Evolutionary conservation across 164 flowering plant genomes (phyloP), one percentile per base, ranked within the genome.

Genomic region (Paratinospora sagittata): DNA sequence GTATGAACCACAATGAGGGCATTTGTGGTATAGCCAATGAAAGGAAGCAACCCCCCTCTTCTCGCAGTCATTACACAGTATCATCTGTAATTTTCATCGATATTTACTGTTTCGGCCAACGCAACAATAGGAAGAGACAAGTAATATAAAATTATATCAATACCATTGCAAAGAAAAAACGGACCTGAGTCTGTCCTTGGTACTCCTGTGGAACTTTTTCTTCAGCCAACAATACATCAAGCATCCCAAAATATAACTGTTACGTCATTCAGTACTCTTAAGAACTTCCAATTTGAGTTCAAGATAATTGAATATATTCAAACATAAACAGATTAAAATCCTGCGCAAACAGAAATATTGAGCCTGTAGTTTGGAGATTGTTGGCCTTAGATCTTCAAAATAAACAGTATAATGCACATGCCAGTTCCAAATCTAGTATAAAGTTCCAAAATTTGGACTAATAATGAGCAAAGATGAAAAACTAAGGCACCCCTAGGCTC

Each of bases 21-120:
- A 93, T 82, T 93, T 90, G 84, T 86, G 97, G 77, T 89, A 79
- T 45, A 83, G 78, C 93, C 93, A 93, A 66, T 93, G 98, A 71
- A 85, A 91, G 12, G 89, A 71, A 70, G 91, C 82, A 16, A 70
- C 70, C 74, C 96, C 98, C 82, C 72, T 84, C 87, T 89, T 88
- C 84, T 83, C 93, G 66, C 98, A 93, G 58, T 93, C 98, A 73
- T 91, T 89, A 82, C 98, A 93, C 36, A 90, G 66, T 79, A 93
- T 89, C 52, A 68, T 83, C 98, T 93, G 91, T 49, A 78, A 65
- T 24, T 52, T 6, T 23, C 27, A 66, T 62, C 9, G 7, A n/a
- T 9, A 52, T 45, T 72, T 36, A 41, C 62, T 4, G 45, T 19
- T 17, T 19, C 57, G 23, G 5, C 14, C 26, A 6, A 36, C 14